These are phyloP conservation scores for Lagerstroemia fauriei DNA, from an alignment of 441 rosid species.

Conservation along the genomic window DNA sequence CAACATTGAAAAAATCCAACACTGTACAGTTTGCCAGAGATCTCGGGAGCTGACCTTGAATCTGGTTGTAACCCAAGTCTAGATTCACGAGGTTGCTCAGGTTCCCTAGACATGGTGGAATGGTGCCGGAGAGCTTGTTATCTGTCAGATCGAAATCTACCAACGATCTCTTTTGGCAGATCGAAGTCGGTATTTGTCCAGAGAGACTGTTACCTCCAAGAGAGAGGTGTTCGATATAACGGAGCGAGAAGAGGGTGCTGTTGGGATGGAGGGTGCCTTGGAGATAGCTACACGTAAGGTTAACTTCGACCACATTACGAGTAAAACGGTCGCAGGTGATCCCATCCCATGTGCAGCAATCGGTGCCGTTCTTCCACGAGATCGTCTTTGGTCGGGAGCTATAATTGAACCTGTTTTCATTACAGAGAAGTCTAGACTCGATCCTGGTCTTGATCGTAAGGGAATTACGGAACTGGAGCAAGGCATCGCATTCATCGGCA, in stretches of 20 bases:
- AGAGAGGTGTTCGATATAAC: neutral
- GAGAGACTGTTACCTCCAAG: slow-evolving; percentile 15
- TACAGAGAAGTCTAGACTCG: neutral
- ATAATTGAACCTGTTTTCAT: neutral
- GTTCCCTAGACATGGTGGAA: slow-evolving; percentile 5
- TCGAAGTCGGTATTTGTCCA: neutral
- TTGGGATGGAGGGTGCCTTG: slow-evolving; percentile 24
- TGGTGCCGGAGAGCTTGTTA: slow-evolving; percentile 1
- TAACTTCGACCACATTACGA: slow-evolving; percentile 22
- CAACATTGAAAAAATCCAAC: neutral
- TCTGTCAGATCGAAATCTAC: neutral
- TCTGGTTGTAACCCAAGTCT: neutral
- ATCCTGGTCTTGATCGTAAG: neutral
- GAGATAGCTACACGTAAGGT: slow-evolving; percentile 31
- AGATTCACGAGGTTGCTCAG: neutral
- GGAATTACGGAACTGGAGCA: neutral
- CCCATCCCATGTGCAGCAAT: neutral
- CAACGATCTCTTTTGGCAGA: neutral
- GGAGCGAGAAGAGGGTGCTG: slow-evolving; percentile 26
- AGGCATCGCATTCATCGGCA: neutral
- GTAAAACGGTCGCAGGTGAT: neutral
- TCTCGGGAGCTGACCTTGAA: neutral
- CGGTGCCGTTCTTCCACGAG: neutral
- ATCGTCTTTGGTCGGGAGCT: neutral
- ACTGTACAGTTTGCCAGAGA: neutral